Conservation (phyloP, 2,329 filamentous ascomycete species). For the Penicillium nordicum region DNA sequence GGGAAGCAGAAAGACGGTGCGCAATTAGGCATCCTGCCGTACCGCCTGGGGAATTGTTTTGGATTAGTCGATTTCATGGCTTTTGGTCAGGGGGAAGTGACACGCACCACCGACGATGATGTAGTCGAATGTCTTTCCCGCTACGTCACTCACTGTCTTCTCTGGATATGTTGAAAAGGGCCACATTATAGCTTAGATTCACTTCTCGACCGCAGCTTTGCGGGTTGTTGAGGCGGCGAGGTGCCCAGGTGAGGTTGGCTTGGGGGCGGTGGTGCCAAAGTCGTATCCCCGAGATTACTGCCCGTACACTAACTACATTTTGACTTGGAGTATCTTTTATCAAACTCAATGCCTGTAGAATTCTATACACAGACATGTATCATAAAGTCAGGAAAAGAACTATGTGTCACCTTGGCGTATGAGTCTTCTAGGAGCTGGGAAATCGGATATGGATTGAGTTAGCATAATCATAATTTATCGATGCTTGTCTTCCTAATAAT, state of each 20-base stretch:
- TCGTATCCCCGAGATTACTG: neutral
- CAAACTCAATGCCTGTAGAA: no score
- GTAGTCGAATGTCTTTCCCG: neutral
- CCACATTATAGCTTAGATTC: neutral
- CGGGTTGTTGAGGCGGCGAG: neutral
- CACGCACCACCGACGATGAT: neutral
- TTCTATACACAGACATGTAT: neutral
- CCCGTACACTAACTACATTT: neutral
- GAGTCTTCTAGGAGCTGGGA: neutral
- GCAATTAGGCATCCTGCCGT: conserved; percentile 1
- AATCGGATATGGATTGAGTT: neutral
- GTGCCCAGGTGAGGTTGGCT: neutral
- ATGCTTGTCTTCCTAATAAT: neutral
- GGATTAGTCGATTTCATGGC: neutral
- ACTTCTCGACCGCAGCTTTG: no score
- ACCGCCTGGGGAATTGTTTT: neutral
- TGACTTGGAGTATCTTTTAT: neutral
- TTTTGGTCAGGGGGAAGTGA: neutral
- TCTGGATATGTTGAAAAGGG: neutral
- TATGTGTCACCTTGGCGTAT: neutral
- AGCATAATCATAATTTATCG: no score
- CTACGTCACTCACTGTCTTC: neutral
- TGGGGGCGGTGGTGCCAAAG: neutral
- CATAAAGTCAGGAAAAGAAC: no score
- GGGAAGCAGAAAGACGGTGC: neutral